Percentiles rank a stretch among this genome's conserved stretches.
These are phyloP conservation scores for Spiraea crenata DNA, from an alignment of 331 rosid genomes.

Conservation along the genomic window DNA sequence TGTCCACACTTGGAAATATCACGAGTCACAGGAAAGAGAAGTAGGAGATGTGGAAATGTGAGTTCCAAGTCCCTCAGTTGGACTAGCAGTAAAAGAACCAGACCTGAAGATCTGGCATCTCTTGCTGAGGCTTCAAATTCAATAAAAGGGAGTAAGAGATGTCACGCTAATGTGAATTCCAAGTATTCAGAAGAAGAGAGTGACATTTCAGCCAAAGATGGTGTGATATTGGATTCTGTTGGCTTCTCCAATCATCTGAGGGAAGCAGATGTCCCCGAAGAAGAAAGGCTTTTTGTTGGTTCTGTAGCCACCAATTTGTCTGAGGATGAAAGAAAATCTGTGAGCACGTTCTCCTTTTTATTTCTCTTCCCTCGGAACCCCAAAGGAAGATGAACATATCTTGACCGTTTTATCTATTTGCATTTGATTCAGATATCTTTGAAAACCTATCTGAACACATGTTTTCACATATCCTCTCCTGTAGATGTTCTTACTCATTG, in stretches of 20 bases:
- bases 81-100: constrained; percentile 36
- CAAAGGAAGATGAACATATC: constrained; percentile 14
- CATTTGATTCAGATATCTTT: background rate
- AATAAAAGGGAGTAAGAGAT: constrained; percentile 27
- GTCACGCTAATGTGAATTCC: constrained; percentile 24
- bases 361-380: background rate
- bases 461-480: background rate
- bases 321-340: constrained; percentile 35
- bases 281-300: constrained; percentile 19
- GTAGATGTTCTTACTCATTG: background rate
- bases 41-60: constrained; percentile 38
- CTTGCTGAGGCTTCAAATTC: constrained; percentile 33
- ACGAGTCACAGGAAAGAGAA: constrained; percentile 55
- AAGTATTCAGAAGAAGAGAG: constrained; percentile 20
- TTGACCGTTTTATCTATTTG: constrained; percentile 4
- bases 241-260: constrained; percentile 32
- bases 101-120: constrained; percentile 32
- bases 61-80: constrained; percentile 25
- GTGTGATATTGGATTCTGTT: constrained; percentile 27
- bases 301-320: constrained; percentile 35
- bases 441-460: background rate
- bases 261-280: constrained; percentile 29
- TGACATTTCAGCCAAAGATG: constrained; percentile 38
- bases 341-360: constrained; percentile 34
- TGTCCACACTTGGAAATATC: constrained; percentile 31